phyloP scores from a whole-genome alignment of 2,329 filamentous ascomycete species.

The Sordariomycetes sp. region DNA sequence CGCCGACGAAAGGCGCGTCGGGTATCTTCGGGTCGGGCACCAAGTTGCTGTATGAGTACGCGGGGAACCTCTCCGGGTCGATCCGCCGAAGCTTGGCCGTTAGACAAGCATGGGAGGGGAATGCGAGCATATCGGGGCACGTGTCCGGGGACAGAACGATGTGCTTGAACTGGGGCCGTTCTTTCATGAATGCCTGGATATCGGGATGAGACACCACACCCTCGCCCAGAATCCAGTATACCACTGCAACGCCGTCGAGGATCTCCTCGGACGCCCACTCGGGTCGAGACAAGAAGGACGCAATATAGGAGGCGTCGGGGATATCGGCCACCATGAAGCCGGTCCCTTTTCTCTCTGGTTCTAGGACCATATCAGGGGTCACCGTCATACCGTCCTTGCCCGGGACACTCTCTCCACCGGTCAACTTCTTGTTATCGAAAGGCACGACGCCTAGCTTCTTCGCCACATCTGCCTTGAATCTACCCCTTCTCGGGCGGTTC shows the following conservation, averaged over 20 bases:
- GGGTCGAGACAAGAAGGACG: conserved; percentile 54
- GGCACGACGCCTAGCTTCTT: conserved; percentile 51
- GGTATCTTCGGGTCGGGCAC: conserved; percentile 9
- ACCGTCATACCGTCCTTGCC: conserved; percentile 57
- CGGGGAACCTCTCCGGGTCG: conserved; percentile 61
- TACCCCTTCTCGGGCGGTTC: conserved; percentile 65
- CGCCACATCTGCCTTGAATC: conserved; percentile 61
- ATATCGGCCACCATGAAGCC: conserved; percentile 77
- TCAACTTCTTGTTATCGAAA: conserved; percentile 47
- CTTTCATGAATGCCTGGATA: conserved; percentile 59
- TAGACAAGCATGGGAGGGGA: conserved; percentile 56
- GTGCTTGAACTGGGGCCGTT: conserved; percentile 54
- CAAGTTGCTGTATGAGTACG: conserved; percentile 56
- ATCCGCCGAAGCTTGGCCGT: conserved; percentile 61
- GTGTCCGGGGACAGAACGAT: conserved; percentile 65
- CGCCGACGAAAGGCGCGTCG: conserved; percentile 22
- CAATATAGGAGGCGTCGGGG: conserved; percentile 59
- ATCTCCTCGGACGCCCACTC: conserved; percentile 61
- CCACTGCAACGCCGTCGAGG: conserved; percentile 54
- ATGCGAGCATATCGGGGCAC: conserved; percentile 63
- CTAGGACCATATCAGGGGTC: conserved; percentile 81
- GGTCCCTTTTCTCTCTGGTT: conserved; percentile 50
- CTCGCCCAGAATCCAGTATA: conserved; percentile 75
- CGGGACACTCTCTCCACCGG: conserved; percentile 50
- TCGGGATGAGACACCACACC: conserved; percentile 51